Conservation (phyloP, 148 eudicot species). For the Diospyros lotus region DNA sequence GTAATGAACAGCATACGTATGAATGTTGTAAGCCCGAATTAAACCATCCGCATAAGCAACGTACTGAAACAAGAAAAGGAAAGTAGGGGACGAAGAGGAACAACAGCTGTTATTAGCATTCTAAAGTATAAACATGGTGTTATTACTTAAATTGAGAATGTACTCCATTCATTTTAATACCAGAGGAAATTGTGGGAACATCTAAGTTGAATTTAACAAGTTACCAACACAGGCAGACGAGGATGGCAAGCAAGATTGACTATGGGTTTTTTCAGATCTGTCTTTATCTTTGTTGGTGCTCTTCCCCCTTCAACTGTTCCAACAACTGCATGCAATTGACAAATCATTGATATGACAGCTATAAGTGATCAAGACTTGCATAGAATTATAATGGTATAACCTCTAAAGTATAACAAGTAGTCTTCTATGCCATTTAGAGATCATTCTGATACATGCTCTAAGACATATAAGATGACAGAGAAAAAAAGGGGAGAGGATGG, state of each 20-base stretch:
- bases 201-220: conserved; percentile 6
- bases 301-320: conserved; percentile 98
- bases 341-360: conserved; percentile 10
- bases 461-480: no score
- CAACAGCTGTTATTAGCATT: background rate
- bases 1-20: conserved; percentile 91
- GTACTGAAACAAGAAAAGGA: conserved; percentile 47
- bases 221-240: conserved; percentile 90
- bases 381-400: background rate
- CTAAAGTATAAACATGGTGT: background rate
- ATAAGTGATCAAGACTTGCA: conserved; percentile 4
- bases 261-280: conserved; percentile 95
- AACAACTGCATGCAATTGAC: conserved; percentile 55
- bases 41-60: conserved; percentile 97
- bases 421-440: background rate
- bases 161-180: background rate
- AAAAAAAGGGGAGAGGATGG: background rate
- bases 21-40: conserved; percentile 92
- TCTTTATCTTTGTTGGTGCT: conserved; percentile 94
- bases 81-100: conserved; percentile 1
- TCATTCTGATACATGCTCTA: background rate
- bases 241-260: conserved; percentile 99
- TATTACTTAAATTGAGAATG: background rate
- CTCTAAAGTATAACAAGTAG: background rate
- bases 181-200: background rate